Evolutionary conservation across 768 basidiomycete species (phyloP).

Genomic region (Mycena kentingensis): DNA sequence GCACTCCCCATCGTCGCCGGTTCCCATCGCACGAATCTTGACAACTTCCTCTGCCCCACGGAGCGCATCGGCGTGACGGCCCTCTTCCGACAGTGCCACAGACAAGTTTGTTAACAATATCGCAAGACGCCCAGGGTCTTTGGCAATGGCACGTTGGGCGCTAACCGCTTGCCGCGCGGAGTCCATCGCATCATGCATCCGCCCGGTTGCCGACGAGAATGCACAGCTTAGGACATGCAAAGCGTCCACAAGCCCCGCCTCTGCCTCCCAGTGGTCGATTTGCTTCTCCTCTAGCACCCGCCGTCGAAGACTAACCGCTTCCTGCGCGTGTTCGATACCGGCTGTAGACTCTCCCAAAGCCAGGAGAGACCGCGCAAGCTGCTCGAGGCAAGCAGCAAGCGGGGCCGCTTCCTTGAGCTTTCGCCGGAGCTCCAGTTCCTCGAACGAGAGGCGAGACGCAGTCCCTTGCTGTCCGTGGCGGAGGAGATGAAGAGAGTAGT

Average conservation of each 20-base stretch:
- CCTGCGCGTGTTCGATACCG: slow-evolving; percentile 10
- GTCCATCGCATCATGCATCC: slow-evolving; percentile 6
- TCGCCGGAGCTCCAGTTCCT: slow-evolving; percentile 12
- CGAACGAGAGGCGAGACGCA: slow-evolving; percentile 4
- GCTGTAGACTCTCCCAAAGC: slow-evolving; percentile 2
- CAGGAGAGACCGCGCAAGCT: slow-evolving; percentile 9
- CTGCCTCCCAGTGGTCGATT: slow-evolving; percentile 2
- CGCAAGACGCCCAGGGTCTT: slow-evolving; percentile 2
- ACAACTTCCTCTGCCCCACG: slow-evolving; percentile 15
- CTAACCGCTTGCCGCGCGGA: slow-evolving; percentile 14
- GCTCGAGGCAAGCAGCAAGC: slow-evolving; percentile 12
- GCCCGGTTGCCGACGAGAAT: not conserved
- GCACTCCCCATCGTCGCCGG: slow-evolving; percentile 4
- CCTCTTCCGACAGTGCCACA: slow-evolving; percentile 6
- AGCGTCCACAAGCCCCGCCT: slow-evolving; percentile 11
- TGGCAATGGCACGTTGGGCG: slow-evolving; percentile 16
- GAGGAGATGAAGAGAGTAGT: slow-evolving; percentile 11
- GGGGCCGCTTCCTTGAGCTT: not conserved
- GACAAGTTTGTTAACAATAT: slow-evolving; percentile 20
- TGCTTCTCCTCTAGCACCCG: not conserved
- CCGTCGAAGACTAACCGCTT: slow-evolving; percentile 14
- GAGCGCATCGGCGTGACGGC: slow-evolving; percentile 15
- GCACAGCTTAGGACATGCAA: slow-evolving; percentile 12
- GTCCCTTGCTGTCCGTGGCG: slow-evolving; percentile 1
- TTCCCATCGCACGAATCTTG: not conserved